Base-by-base conservation (phyloP, 495 filamentous ascomycete genomes). In the Haplographium delicatum region DNA sequence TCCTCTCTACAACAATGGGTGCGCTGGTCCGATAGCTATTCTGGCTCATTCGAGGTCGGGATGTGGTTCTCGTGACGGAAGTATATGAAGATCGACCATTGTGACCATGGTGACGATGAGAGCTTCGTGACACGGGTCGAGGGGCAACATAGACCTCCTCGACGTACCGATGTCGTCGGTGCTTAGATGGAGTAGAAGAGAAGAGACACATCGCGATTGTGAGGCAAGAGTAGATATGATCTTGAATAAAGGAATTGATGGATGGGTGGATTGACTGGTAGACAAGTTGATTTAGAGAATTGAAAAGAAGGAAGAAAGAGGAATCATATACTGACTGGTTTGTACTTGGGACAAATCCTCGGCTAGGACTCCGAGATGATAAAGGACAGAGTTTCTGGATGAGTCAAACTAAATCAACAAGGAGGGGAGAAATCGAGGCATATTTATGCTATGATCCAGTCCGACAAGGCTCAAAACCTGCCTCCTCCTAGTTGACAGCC, bases 141-240 rank as follows among this genome's bases (percentile, higher is more conserved):
- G 56, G 56, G 8, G 56, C 56, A 9, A 59, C 28, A 24, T 54
- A 50, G 18, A 54, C 51, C 48, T 54, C 47, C 37, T 59, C 56
- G 26, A 54, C 47, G 26, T 50, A 48, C 2, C 20, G 41, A 22
- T 50, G 49, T 0, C 45, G 39, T 28, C 38, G 44, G 22, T 37
- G 50, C 16, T 42, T 50, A 8, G 44, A 50, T 22, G 51, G 41
- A 5, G 54, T 34, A 15, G 47, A 16, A 2, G 51, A 59, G 16
- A 54, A 59, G 35, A 59, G 56, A 54, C 56, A 59, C 56, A 59
- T 59, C 11, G 31, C 51, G 39, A 28, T 18, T 41, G 22, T 11
- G 3, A 25, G 23, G 23, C 13, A 15, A 15, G 5, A 7, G 43
- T 46, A 2, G 24, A 11, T 46, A 10, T 43, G 10, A 7, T 43